Percentiles rank a stretch among this genome's conserved stretches.
phyloP scores from a whole-genome alignment of 2,329 filamentous ascomycete species.

The Penicillium sp. region DNA sequence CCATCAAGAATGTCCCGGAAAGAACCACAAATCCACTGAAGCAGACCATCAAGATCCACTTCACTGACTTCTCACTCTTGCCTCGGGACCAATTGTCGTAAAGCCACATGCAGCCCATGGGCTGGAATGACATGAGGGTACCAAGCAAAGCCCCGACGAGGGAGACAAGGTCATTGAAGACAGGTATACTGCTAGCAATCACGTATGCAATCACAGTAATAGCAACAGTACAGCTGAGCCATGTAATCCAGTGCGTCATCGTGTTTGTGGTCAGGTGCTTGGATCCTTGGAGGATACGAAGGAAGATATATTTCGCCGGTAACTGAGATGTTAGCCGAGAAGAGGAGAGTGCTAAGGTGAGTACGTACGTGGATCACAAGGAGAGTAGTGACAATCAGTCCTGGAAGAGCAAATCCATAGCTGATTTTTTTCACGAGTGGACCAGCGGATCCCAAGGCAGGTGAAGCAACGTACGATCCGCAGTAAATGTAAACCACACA shows the following conservation, averaged over 20 bases:
- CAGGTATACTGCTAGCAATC: slow-evolving; percentile 53
- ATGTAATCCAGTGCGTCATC: slow-evolving; percentile 51
- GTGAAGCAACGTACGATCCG: slow-evolving; percentile 61
- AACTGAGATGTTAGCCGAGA: slow-evolving; percentile 36
- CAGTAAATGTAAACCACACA: slow-evolving; percentile 63
- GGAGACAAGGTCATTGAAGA: slow-evolving; percentile 54
- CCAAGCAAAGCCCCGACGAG: slow-evolving; percentile 46
- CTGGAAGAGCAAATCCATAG: slow-evolving; percentile 59
- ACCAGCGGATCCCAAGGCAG: slow-evolving; percentile 58
- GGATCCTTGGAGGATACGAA: slow-evolving; percentile 53
- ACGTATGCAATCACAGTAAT: slow-evolving; percentile 49
- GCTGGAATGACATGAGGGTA: slow-evolving; percentile 8
- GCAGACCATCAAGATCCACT: neutral
- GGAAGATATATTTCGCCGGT: slow-evolving; percentile 56
- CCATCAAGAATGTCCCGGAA: neutral
- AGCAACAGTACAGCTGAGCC: slow-evolving; percentile 48
- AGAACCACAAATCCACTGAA: neutral
- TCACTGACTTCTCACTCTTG: neutral
- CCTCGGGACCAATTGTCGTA: slow-evolving; percentile 7
- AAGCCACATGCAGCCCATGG: slow-evolving; percentile 12
- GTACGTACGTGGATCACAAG: slow-evolving; percentile 39
- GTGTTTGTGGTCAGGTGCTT: slow-evolving; percentile 52
- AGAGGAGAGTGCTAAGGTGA: neutral
- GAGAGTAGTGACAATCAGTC: slow-evolving; percentile 51
- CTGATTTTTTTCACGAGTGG: slow-evolving; percentile 59